Conservation (phyloP, 306 rosid species). For the Sindora glabra region DNA sequence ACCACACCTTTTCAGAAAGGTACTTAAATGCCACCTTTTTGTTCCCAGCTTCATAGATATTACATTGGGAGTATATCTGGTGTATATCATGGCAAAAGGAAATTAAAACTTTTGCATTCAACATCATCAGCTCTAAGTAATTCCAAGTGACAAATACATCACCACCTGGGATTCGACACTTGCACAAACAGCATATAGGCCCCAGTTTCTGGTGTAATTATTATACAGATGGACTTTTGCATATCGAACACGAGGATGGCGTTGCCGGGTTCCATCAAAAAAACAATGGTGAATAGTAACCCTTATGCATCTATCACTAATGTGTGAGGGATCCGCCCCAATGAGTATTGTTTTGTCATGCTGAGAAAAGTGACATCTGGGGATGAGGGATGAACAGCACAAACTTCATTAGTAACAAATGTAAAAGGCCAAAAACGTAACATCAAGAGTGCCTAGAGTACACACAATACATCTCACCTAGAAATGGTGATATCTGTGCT, state of each 20-base stretch:
- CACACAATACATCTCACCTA: too few relatives aligned
- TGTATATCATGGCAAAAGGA: too few relatives aligned
- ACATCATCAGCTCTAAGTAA: too few relatives aligned
- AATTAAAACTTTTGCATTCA: too few relatives aligned
- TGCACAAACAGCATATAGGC: slow-evolving; percentile 63
- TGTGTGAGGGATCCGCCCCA: slow-evolving; percentile 47
- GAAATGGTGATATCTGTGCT: slow-evolving; percentile 56
- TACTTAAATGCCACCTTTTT: slow-evolving; percentile 49
- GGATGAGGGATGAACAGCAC: too few relatives aligned
- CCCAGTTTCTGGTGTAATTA: slow-evolving; percentile 59
- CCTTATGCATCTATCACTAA: slow-evolving; percentile 41
- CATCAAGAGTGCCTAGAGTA: too few relatives aligned
- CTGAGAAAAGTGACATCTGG: slow-evolving; percentile 47
- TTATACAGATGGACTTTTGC: slow-evolving; percentile 52
- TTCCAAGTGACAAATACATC: too few relatives aligned
- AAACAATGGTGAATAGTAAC: slow-evolving; percentile 63
- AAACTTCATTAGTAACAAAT: too few relatives aligned
- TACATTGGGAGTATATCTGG: slow-evolving; percentile 57
- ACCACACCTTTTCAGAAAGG: slow-evolving; percentile 40
- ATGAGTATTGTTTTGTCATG: slow-evolving; percentile 59
- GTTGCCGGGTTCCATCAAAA: slow-evolving; percentile 52
- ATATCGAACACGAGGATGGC: slow-evolving; percentile 53
- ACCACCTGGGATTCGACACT: slow-evolving; percentile 55
- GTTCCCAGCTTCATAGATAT: slow-evolving; percentile 56
- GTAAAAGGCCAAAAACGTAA: too few relatives aligned